Percentiles rank a stretch among this genome's conserved stretches.
phyloP scores from a whole-genome alignment of 495 filamentous ascomycete species.

The Tuber calosporum region DNA sequence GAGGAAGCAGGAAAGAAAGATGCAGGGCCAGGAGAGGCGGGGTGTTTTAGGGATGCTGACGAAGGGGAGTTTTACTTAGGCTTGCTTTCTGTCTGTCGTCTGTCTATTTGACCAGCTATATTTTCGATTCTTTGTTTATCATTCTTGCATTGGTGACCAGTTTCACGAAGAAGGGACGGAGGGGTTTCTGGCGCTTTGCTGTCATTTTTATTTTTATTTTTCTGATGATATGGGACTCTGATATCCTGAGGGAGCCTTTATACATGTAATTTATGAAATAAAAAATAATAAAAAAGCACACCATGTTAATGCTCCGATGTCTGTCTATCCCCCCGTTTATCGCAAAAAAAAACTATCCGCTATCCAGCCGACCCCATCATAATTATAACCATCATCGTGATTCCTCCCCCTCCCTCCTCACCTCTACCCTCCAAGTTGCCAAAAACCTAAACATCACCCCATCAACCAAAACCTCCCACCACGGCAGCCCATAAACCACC shows the following conservation, averaged over 20 bases:
- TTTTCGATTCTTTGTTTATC: neutral
- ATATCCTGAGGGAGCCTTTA: neutral
- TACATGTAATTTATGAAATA: neutral
- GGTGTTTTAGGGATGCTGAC: slow-evolving; percentile 33
- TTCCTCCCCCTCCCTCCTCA: neutral
- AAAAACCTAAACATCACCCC: neutral
- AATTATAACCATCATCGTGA: neutral
- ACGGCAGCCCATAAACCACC: neutral
- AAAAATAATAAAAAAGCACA: no score
- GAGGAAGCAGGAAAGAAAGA: slow-evolving; percentile 62
- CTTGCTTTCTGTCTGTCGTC: neutral
- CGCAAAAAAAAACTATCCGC: neutral
- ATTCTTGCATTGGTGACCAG: neutral
- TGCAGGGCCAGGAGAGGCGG: slow-evolving; percentile 50
- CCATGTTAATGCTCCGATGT: neutral
- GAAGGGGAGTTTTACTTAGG: slow-evolving; percentile 26
- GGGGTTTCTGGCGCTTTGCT: neutral
- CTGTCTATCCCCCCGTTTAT: neutral
- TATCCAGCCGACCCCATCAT: neutral
- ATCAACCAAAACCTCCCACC: slow-evolving; percentile 2
- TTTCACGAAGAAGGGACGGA: neutral
- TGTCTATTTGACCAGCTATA: neutral
- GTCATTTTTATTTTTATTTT: no score
- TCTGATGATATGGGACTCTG: neutral
- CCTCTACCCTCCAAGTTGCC: neutral